Percentiles rank a stretch among this genome's conserved stretches.
These are phyloP conservation scores for Ettlia oleoabundans DNA, from an alignment of 139 green algal genomes.

Conservation along the genomic window DNA sequence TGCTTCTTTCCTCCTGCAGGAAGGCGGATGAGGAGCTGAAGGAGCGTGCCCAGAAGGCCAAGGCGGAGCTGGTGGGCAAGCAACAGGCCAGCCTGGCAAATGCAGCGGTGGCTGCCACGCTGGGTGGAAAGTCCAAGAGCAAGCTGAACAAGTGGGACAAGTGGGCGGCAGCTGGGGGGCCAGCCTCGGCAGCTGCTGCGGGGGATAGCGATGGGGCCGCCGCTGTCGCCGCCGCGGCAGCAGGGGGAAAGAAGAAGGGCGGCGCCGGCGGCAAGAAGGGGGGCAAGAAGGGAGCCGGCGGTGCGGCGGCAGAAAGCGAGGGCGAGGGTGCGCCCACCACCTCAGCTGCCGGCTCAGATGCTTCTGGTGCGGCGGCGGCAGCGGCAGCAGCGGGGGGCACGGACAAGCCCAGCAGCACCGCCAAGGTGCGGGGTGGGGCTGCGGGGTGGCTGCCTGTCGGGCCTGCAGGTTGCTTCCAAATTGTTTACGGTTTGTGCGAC, in stretches of 20 bases:
- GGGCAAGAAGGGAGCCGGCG: neutral
- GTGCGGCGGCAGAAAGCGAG: neutral
- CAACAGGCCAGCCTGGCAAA: constrained; percentile 47
- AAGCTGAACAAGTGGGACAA: constrained; percentile 48
- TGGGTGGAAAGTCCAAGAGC: constrained; percentile 31
- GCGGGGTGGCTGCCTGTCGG: neutral
- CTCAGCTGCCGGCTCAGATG: neutral
- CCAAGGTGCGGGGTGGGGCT: neutral
- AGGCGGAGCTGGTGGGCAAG: constrained; percentile 43
- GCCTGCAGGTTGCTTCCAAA: too few species aligned
- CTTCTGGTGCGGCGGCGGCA: neutral
- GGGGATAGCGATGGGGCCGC: neutral
- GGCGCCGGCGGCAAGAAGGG: neutral
- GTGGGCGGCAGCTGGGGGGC: constrained; percentile 31
- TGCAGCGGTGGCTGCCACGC: constrained; percentile 45
- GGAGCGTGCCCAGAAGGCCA: constrained; percentile 47
- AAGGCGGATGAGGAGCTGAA: constrained; percentile 50
- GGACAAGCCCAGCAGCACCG: too few species aligned
- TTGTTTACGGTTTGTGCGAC: too few species aligned
- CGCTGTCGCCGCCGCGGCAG: neutral
- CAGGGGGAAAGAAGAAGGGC: constrained; percentile 19
- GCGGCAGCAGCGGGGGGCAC: neutral
- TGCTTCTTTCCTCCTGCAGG: neutral
- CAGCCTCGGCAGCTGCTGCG: neutral
- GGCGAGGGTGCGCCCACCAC: neutral